phyloP scores from a whole-genome alignment of 2,329 filamentous ascomycete genomes.

The Aureobasidium lini region DNA sequence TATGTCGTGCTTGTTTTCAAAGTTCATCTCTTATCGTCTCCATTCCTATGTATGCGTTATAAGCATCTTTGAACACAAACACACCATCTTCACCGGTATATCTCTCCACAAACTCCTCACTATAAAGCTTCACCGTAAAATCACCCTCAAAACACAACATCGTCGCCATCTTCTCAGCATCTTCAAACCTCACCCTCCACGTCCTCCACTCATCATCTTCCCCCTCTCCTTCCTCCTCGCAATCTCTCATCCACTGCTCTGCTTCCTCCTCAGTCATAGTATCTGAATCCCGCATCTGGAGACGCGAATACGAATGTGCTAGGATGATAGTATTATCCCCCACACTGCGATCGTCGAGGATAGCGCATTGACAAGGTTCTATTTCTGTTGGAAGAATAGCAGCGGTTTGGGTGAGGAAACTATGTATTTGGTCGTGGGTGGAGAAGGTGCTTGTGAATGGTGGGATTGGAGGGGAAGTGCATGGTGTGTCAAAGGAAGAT shows the following conservation, averaged over 20 bases:
- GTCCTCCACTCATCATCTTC: background rate
- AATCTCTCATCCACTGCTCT: background rate
- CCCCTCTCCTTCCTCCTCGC: background rate
- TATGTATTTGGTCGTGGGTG: background rate
- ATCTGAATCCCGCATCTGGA: background rate
- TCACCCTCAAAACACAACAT: background rate
- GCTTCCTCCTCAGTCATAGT: background rate
- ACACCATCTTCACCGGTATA: background rate
- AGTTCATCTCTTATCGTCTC: too few relatives aligned
- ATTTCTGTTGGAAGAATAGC: background rate
- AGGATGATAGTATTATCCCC: background rate
- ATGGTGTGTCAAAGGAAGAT: background rate
- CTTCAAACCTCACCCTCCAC: background rate
- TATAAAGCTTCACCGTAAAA: background rate
- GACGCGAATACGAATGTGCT: background rate
- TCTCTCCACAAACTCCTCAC: background rate
- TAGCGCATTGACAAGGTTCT: background rate
- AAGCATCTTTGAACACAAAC: background rate
- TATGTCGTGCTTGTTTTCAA: too few relatives aligned
- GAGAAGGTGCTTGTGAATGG: background rate
- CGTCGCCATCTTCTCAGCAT: background rate
- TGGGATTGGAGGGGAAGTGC: background rate
- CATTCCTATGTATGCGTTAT: background rate
- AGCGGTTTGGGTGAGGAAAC: background rate
- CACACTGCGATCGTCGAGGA: background rate